Conservation (phyloP, 2,329 filamentous ascomycete species). For the Phyllosticta citriasiana region DNA sequence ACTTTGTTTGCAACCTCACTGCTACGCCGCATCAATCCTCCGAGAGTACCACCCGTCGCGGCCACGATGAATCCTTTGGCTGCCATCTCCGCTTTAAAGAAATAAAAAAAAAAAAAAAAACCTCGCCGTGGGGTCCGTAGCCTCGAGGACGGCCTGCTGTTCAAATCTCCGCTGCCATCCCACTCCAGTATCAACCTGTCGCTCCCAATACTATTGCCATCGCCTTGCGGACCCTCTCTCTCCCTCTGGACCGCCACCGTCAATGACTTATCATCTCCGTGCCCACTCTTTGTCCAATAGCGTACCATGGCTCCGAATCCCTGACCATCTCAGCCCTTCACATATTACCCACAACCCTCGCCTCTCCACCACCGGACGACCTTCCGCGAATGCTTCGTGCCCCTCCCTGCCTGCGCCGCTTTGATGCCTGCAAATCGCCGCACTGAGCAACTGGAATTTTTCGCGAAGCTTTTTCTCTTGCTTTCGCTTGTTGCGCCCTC, state of each 20-base stretch:
- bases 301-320: slow-evolving; percentile 4
- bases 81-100: not conserved
- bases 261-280: not conserved
- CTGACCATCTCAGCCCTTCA: slow-evolving; percentile 11
- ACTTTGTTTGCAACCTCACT: not conserved
- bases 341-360: slow-evolving; percentile 4
- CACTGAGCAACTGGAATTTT: not conserved
- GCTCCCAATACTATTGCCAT: not conserved
- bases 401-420: not conserved
- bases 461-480: not conserved
- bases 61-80: not conserved
- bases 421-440: not conserved
- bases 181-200: not conserved
- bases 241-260: not conserved
- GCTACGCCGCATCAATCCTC: not conserved
- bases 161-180: not conserved
- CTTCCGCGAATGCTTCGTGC: not conserved
- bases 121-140: not conserved
- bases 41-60: not conserved
- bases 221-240: not conserved
- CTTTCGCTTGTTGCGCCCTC: not conserved
- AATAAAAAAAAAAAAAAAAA: too few relatives aligned
- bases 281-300: not conserved
- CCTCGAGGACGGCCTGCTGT: not conserved
- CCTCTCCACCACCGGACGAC: not conserved